Base-by-base conservation (phyloP, 257 asterid genomes). In the Petrea volubilis region DNA sequence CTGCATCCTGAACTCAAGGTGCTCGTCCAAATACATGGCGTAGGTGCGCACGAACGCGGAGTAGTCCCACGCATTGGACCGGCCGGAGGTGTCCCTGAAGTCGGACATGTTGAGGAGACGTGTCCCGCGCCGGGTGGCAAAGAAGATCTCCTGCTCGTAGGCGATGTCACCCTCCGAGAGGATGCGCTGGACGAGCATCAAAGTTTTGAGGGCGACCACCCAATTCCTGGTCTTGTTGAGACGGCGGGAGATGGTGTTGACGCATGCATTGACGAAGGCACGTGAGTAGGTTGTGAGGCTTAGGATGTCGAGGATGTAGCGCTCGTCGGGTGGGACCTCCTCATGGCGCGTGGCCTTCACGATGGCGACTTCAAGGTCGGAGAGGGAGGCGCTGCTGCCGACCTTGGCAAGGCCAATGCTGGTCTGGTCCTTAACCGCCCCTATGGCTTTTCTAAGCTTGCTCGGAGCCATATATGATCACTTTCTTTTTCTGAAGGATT, bases 271-370 rank as follows among this genome's bases (percentile, higher is more conserved):
- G 0, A 95, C 95, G 50, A 87, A 87, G 13, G 91, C 79, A 8
- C 90, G 94, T 0, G 97, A 88, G 84, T 90, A 90, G 50, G 87
- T 74, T 1, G 99, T 95, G 4, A 90, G 78, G 89, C 73, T 84
- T 13, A 95, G 38, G 49, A 95, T 84, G 57, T 92, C 98, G 7
- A 94, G 86, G 58, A 92, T 65, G 61, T 95, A 79, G 65, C 90
- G 87, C 76, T 92, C 98, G 57, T 95, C 98, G 0, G 97, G 94
- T 0, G 97, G 98, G 79, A 83, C 81, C 65, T 95, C 99, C n/a
- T 95, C 98, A 67, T 95, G 99, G 64, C 97, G 86, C 0, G 99
- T 92, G 70, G 96, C 94, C 81, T 95, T 95, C 1, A 95, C 98
- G 44, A 95, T 88, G 80, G 99, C 98, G 0, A 95, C 92, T 7